Evolutionary conservation across 768 basidiomycete genomes (phyloP), one percentile per base, ranked within the genome.

Genomic region (Suillus subalutaceus): DNA sequence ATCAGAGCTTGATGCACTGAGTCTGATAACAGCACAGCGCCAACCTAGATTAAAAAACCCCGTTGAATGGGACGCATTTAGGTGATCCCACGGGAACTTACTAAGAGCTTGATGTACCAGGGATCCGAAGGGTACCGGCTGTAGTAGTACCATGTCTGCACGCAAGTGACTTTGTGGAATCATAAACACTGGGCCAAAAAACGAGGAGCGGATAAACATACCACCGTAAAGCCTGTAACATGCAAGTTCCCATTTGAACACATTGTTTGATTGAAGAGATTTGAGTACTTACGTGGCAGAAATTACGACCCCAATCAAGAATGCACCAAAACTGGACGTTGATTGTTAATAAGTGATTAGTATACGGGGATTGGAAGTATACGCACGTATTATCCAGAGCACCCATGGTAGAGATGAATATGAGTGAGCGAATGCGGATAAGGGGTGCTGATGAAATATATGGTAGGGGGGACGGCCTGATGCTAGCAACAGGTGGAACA

Each of bases 111-210:
- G 65, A 82, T 76, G 16, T 79, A 74, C 84, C 85, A 86, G 32
- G 74, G 70, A 71, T 88, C 87, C 32, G 74, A 77, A 62, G 85
- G 82, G 70, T 88, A 79, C 3, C 65, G 81, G 18, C 75, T 78
- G 64, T 74, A 87, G 69, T 88, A 89, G 67, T 83, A 86, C 79
- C 81, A 86, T 1, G 81, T 79, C 72, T 89, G 88, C 37, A 88
- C 74, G 48, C 79, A 78, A 8, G 85, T 84, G n/a, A 87, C 87
- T 89, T 53, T 41, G 41, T 30, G 4, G 1, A 9, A 30, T 60
- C 18, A 70, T 43, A 53, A 66, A 4, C 26, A 0, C 53, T 6
- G 44, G 30, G 38, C 12, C 7, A 18, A 16, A 41, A n/a, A 16
- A 35, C 0, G 23, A 30, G 23, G 6, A n/a, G 63, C 23, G 4